These are phyloP conservation scores for Auxenochlorella pyrenoidosa DNA, from an alignment of 139 green algal species.

Conservation along the genomic window DNA sequence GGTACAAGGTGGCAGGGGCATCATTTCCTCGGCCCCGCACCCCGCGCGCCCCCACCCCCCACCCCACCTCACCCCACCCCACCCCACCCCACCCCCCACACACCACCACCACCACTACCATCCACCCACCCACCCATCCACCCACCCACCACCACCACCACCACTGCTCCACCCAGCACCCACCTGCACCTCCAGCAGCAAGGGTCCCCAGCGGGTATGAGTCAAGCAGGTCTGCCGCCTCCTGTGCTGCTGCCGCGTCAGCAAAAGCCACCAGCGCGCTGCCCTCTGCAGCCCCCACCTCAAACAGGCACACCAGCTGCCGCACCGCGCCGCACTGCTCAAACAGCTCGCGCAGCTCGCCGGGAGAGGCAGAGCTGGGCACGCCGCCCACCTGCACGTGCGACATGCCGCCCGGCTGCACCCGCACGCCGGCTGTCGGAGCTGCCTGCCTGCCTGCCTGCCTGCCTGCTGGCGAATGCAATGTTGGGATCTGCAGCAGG, in stretches of 20 bases:
- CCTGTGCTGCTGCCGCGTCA: neutral
- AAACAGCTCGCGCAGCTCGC: neutral
- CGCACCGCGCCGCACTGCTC: neutral
- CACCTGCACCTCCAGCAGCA: conserved; percentile 9
- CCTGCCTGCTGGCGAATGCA: too few relatives aligned
- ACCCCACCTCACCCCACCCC: too few relatives aligned
- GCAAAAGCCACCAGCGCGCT: neutral
- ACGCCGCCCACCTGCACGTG: neutral
- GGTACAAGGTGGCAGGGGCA: too few relatives aligned
- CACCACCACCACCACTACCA: too few relatives aligned
- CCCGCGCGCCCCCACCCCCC: too few relatives aligned
- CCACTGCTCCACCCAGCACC: neutral
- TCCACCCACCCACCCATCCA: too few relatives aligned
- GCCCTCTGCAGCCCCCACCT: neutral
- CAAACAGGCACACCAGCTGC: neutral
- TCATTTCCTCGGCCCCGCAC: too few relatives aligned
- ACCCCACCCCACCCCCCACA: too few relatives aligned
- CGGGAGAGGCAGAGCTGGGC: neutral
- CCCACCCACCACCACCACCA: too few relatives aligned
- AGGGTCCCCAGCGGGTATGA: neutral
- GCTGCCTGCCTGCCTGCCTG: too few relatives aligned
- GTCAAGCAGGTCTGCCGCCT: conserved; percentile 6
- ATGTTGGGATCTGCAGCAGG: too few relatives aligned
- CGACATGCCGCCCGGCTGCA: neutral
- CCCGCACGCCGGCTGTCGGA: neutral